Evolutionary conservation across 495 filamentous ascomycete species (phyloP).

Genomic region (Penicillium robsamsonii): DNA sequence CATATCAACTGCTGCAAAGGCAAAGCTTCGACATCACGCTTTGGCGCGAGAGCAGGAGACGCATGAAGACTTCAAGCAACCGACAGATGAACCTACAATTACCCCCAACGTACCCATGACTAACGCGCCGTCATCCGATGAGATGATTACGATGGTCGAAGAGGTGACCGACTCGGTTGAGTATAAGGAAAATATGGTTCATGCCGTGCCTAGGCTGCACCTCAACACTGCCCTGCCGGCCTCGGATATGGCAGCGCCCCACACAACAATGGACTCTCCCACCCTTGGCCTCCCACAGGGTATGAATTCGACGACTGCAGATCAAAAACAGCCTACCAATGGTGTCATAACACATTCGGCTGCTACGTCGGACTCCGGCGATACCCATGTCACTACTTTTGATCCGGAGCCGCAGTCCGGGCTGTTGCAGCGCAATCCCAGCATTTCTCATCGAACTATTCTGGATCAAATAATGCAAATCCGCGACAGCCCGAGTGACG

Average conservation of each 20-base stretch:
- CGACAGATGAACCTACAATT: slow-evolving; percentile 17
- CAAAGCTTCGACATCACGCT: slow-evolving; percentile 42
- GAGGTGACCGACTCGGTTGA: slow-evolving; percentile 13
- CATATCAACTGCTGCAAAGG: slow-evolving; percentile 43
- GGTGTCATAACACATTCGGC: slow-evolving; percentile 40
- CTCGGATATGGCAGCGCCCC: slow-evolving; percentile 12
- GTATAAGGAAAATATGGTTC: slow-evolving; percentile 6
- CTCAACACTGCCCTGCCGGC: slow-evolving; percentile 27
- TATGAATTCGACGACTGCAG: slow-evolving; percentile 36
- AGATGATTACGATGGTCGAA: slow-evolving; percentile 33
- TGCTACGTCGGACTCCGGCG: slow-evolving; percentile 45
- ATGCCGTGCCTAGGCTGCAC: slow-evolving; percentile 28
- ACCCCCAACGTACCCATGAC: slow-evolving; percentile 30
- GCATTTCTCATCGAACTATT: slow-evolving; percentile 43
- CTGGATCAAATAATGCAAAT: slow-evolving; percentile 53
- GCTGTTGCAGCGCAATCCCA: slow-evolving; percentile 38
- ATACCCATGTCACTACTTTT: slow-evolving; percentile 63
- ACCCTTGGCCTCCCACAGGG: slow-evolving; percentile 65
- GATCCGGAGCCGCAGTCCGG: slow-evolving; percentile 68
- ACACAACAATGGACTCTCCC: slow-evolving; percentile 58
- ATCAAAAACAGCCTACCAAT: slow-evolving; percentile 30
- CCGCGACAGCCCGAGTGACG: slow-evolving; percentile 45
- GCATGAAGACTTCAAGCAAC: slow-evolving; percentile 26
- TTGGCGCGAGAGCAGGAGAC: slow-evolving; percentile 30
- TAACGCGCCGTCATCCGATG: slow-evolving; percentile 15